These are phyloP conservation scores for Tulasnella sp. DNA, from an alignment of 768 basidiomycete species.

Conservation along the genomic window DNA sequence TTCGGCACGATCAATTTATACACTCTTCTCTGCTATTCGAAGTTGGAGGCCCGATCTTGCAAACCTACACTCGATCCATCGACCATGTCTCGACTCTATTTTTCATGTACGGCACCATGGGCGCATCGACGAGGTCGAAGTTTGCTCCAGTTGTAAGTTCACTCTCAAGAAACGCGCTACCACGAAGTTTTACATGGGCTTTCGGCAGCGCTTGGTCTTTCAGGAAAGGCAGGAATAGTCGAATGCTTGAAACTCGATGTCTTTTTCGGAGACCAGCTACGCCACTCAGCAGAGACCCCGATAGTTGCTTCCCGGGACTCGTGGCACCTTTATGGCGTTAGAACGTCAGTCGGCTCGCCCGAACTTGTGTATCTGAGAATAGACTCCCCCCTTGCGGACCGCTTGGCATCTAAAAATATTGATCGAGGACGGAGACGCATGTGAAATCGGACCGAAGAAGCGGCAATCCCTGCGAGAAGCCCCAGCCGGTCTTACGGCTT, in stretches of 20 bases:
- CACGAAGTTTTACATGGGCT: background rate
- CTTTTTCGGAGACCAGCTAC: background rate
- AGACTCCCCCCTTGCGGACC: no score
- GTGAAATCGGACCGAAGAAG: background rate
- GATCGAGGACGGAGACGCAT: background rate
- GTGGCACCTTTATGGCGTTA: no score
- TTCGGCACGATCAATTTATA: background rate
- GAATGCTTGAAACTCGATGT: background rate
- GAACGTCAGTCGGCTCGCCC: no score
- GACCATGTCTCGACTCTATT: background rate
- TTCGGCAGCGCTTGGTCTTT: background rate
- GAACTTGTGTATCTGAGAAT: no score
- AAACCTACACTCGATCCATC: background rate
- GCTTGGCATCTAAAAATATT: no score
- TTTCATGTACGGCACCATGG: background rate
- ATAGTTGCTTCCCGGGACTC: no score
- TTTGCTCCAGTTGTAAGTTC: background rate
- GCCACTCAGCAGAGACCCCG: no score
- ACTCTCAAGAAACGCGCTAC: background rate
- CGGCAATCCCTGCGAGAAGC: background rate
- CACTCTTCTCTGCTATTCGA: background rate
- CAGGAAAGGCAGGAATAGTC: background rate
- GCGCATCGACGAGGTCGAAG: background rate
- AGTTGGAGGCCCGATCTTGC: background rate
- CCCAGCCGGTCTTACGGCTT: background rate